A percentile compares a stretch with the other conserved stretches of the same genome.
phyloP scores from a whole-genome alignment of 306 rosid species.

The Fragaria iinumae region DNA sequence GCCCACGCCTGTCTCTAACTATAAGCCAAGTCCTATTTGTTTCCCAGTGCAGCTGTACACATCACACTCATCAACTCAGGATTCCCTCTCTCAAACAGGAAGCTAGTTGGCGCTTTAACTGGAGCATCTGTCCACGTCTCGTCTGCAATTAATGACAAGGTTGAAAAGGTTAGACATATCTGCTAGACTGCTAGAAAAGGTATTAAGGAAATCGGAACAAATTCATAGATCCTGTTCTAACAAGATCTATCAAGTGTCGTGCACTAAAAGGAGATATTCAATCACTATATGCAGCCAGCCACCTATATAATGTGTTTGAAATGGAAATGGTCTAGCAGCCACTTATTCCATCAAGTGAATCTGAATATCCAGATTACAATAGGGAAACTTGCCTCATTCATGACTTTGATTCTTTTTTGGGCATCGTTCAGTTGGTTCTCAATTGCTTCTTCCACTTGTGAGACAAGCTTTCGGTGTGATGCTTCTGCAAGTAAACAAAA shows the following conservation, averaged over 20 bases:
- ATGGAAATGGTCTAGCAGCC: not conserved
- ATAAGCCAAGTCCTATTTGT: slow-evolving; percentile 11
- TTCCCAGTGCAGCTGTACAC: slow-evolving; percentile 28
- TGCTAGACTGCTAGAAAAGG: not conserved
- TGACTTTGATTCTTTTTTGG: slow-evolving; percentile 58
- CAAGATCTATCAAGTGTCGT: slow-evolving; percentile 5
- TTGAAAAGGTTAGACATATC: not conserved
- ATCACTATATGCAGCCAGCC: slow-evolving; percentile 11
- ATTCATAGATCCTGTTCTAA: slow-evolving; percentile 1
- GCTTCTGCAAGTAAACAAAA: slow-evolving; percentile 50
- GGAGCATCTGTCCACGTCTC: slow-evolving; percentile 67
- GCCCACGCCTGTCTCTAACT: slow-evolving; percentile 15
- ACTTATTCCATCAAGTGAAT: slow-evolving; percentile 17
- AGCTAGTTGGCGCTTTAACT: slow-evolving; percentile 62
- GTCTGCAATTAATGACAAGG: slow-evolving; percentile 47
- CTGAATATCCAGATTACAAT: slow-evolving; percentile 22
- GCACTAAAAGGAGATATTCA: slow-evolving; percentile 22
- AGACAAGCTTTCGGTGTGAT: slow-evolving; percentile 65
- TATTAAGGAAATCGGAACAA: not conserved
- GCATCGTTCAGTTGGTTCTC: slow-evolving; percentile 66
- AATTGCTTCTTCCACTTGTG: slow-evolving; percentile 72
- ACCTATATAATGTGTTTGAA: not conserved
- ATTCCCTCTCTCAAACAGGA: slow-evolving; percentile 69
- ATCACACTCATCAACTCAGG: slow-evolving; percentile 34
- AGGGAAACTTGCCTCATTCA: slow-evolving; percentile 66